Evolutionary conservation across 768 basidiomycete species (phyloP).

Genomic region (Boletales sp.): DNA sequence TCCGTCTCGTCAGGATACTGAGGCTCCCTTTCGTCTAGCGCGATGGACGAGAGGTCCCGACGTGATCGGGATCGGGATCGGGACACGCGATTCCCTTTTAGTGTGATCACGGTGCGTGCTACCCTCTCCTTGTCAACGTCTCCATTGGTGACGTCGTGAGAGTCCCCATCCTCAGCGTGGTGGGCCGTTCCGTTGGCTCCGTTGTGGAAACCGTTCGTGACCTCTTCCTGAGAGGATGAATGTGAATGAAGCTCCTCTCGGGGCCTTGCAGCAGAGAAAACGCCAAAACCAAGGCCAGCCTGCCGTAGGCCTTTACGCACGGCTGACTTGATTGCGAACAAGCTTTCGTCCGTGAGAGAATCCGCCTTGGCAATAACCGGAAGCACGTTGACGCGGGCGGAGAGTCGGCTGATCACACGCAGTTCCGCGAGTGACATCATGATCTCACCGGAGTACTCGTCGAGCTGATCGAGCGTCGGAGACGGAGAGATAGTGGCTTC

Average conservation of each 20-base stretch:
- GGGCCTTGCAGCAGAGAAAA: slow-evolving; percentile 53
- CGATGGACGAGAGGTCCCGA: slow-evolving; percentile 59
- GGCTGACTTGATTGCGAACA: slow-evolving; percentile 66
- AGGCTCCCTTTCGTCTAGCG: slow-evolving; percentile 56
- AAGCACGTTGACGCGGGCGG: slow-evolving; percentile 72
- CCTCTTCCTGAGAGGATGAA: slow-evolving; percentile 15
- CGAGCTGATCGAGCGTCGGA: slow-evolving; percentile 47
- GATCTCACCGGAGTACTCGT: slow-evolving; percentile 46
- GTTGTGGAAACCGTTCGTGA: slow-evolving; percentile 17
- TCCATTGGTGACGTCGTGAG: slow-evolving; percentile 32
- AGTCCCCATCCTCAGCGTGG: slow-evolving; percentile 25
- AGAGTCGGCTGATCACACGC: slow-evolving; percentile 71
- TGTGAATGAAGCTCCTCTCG: slow-evolving; percentile 10
- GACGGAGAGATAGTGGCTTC: slow-evolving; percentile 56
- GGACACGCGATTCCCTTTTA: slow-evolving; percentile 42
- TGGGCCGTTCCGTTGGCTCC: slow-evolving; percentile 28
- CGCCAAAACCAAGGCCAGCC: slow-evolving; percentile 72
- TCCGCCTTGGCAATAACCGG: slow-evolving; percentile 80
- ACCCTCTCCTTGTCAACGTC: slow-evolving; percentile 51
- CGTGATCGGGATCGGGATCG: slow-evolving; percentile 75
- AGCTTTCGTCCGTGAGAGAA: slow-evolving; percentile 76
- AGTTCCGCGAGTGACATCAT: slow-evolving; percentile 78
- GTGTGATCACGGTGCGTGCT: slow-evolving; percentile 75
- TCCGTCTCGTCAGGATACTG: slow-evolving; percentile 54
- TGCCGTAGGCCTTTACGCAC: slow-evolving; percentile 64